Base-by-base conservation (phyloP, 306 rosid genomes). In the Sicyos baderoa region DNA sequence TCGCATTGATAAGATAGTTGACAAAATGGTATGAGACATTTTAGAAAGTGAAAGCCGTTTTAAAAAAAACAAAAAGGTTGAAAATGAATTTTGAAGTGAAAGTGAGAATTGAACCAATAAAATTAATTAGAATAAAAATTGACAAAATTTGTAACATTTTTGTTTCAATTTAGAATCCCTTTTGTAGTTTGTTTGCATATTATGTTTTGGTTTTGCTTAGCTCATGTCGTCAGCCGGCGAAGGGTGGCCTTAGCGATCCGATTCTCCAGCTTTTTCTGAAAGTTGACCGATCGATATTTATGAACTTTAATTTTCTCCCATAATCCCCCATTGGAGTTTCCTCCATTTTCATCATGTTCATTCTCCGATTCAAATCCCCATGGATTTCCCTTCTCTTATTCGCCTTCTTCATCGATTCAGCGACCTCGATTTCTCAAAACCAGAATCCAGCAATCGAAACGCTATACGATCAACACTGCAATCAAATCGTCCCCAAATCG, bases 381-480 rank as follows among this genome's bases (percentile, higher is more conserved):
- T 67, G 72, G 72, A 67, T 67, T 67, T 12, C 23, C 6, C 57
- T 49, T 16, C 57, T 84, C 44, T 1, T 75, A 40, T 6, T 76
- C 54, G 0, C 32, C 77, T 52, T 68, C 71, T 2, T 68, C 78
- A 14, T 78, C 73, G 23, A 37, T 61, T 42, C 76, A 60, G 68
- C 71, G n/a, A 16, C 63, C 17, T 68, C 74, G 4, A 51, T 48
- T 17, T 17, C 37, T 15, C 18, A 40, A 44, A 3, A 75, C 4
- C 37, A 47, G 5, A 63, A 72, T 75, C 23, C 72, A 0, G 45
- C 54, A 12, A 62, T 71, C 19, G 74, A 79, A 32, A 17, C 75
- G 45, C 32, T 64, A 0, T 91, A 91, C 72, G 10, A 27, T 37
- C 82, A 74, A 27, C 76, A 80, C 81, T 91, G 96, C 87, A 72